Evolutionary conservation across 2,329 filamentous ascomycete species (phyloP).

Genomic region (Penicillium sp.): DNA sequence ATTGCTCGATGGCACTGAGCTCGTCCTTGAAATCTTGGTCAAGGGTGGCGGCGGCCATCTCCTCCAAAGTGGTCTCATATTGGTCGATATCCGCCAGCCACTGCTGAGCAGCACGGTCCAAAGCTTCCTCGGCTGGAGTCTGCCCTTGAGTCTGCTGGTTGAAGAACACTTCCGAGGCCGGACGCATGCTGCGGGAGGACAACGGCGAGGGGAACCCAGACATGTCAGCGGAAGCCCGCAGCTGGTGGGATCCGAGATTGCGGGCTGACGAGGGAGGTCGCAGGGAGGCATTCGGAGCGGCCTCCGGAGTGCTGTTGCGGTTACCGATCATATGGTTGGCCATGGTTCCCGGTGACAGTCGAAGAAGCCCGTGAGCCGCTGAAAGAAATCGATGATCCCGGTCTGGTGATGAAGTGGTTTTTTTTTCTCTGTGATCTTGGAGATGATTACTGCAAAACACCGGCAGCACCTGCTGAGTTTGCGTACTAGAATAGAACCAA

Average conservation of each 20-base stretch:
- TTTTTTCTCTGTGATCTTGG: constrained; percentile 1
- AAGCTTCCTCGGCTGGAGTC: constrained; percentile 68
- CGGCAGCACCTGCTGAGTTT: constrained; percentile 74
- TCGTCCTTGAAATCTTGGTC: constrained; percentile 99
- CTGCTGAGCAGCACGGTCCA: constrained; percentile 92
- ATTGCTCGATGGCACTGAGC: constrained; percentile 96
- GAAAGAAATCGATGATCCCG: constrained; percentile 31
- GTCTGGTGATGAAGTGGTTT: not conserved
- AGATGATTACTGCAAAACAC: constrained; percentile 48
- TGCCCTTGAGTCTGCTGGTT: constrained; percentile 67
- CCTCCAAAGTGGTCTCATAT: constrained; percentile 96
- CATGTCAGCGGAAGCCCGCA: constrained; percentile 95
- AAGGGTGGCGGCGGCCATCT: constrained; percentile 97
- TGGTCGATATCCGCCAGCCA: constrained; percentile 99
- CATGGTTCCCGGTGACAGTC: constrained; percentile 33
- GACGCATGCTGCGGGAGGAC: constrained; percentile 73
- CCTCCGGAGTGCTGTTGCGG: constrained; percentile 95
- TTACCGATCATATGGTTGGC: constrained; percentile 68
- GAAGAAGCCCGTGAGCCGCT: constrained; percentile 4
- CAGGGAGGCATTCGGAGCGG: constrained; percentile 64
- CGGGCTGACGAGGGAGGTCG: constrained; percentile 81
- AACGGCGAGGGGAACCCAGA: constrained; percentile 68
- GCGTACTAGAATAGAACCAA: constrained; percentile 25
- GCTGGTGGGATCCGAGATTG: constrained; percentile 70
- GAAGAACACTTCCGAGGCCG: constrained; percentile 88